These are phyloP conservation scores for Nematocida ausubeli DNA, from an alignment of 371 early-diverging fungal species.

Conservation along the genomic window DNA sequence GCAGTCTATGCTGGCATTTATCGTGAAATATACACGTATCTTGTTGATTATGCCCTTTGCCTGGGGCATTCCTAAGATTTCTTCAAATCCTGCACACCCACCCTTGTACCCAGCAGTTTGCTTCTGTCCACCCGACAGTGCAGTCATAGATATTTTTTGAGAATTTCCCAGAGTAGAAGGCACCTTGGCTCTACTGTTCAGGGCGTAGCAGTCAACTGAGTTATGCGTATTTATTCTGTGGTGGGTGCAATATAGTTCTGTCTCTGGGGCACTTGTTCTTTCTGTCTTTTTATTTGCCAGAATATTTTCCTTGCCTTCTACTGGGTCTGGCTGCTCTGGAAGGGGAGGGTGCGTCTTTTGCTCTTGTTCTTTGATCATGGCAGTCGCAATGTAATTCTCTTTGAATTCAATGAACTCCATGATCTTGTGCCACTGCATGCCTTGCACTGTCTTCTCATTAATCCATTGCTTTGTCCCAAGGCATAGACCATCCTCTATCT, in stretches of 20 bases:
- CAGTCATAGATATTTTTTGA: too few relatives aligned
- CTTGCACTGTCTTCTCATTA: background rate
- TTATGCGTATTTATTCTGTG: conserved; percentile 12
- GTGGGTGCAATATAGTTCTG: conserved; percentile 6
- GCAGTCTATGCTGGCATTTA: background rate
- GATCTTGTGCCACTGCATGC: background rate
- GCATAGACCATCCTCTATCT: conserved; percentile 5
- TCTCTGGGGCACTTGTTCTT: background rate
- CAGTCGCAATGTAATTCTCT: background rate
- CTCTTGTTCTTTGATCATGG: background rate
- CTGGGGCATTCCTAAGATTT: background rate
- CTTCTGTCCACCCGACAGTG: too few relatives aligned
- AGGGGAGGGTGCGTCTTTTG: too few relatives aligned
- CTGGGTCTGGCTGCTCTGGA: background rate
- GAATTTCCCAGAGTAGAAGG: too few relatives aligned
- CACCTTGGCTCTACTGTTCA: background rate
- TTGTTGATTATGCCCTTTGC: background rate
- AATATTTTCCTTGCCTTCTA: too few relatives aligned
- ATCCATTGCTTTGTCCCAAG: conserved; percentile 1
- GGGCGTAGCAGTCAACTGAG: background rate
- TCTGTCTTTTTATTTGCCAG: too few relatives aligned
- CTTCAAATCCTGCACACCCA: too few relatives aligned
- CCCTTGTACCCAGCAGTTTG: too few relatives aligned
- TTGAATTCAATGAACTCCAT: conserved; percentile 3
- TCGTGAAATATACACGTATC: background rate